These are phyloP conservation scores for Tagetes erecta DNA, from an alignment of 129 eudicot genomes.

Conservation along the genomic window DNA sequence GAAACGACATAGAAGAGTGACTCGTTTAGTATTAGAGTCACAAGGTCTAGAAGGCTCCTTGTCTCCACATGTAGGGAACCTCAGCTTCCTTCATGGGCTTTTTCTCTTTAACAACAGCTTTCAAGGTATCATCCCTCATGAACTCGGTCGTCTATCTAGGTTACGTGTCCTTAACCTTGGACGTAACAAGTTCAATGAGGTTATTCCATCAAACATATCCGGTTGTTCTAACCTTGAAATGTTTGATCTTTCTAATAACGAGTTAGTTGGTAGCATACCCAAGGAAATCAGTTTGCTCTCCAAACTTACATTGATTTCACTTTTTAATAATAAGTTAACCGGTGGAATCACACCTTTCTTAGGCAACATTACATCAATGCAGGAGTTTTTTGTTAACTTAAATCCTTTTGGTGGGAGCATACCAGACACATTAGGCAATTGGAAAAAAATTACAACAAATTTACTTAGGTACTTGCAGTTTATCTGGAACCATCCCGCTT, in stretches of 20 bases:
- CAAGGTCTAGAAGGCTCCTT: slow-evolving; percentile 13
- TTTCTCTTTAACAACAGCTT: background rate
- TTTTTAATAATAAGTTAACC: background rate
- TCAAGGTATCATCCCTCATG: slow-evolving; percentile 17
- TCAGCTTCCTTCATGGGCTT: slow-evolving; percentile 13
- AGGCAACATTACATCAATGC: slow-evolving; percentile 19
- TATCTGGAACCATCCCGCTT: slow-evolving; percentile 14
- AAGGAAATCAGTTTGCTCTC: slow-evolving; percentile 12
- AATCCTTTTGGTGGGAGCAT: slow-evolving; percentile 22
- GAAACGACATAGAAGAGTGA: background rate
- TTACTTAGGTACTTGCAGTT: background rate
- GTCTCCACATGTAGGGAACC: slow-evolving; percentile 28
- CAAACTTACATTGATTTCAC: background rate
- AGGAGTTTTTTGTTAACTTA: background rate
- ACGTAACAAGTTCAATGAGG: background rate
- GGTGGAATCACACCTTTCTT: slow-evolving; percentile 5
- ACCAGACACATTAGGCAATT: background rate
- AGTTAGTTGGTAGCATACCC: slow-evolving; percentile 12
- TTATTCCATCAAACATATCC: slow-evolving; percentile 6
- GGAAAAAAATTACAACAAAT: background rate
- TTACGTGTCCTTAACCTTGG: background rate
- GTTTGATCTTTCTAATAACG: background rate
- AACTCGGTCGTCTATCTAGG: slow-evolving; percentile 9
- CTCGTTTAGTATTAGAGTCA: background rate
- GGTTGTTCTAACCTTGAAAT: background rate